Evolutionary conservation across 2,329 filamentous ascomycete species (phyloP).

Genomic region (Paramyrothecium sp.): DNA sequence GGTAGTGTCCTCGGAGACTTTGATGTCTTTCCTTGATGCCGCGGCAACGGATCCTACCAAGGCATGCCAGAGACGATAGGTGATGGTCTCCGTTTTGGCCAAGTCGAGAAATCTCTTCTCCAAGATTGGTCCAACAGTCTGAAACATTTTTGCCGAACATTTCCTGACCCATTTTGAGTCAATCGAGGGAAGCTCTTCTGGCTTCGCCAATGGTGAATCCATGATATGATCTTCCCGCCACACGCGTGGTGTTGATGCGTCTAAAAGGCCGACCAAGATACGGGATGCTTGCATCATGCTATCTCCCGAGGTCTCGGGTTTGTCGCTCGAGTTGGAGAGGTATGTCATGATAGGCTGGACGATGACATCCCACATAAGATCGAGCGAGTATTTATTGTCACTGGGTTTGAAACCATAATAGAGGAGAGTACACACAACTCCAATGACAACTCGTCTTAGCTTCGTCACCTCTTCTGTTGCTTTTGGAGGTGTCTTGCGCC

Average conservation of each 20-base stretch:
- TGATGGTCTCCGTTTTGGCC: slow-evolving; percentile 54
- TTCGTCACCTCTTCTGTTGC: slow-evolving; percentile 48
- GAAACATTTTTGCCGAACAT: slow-evolving; percentile 64
- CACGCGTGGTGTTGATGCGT: slow-evolving; percentile 53
- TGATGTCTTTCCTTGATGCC: slow-evolving; percentile 82
- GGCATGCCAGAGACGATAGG: slow-evolving; percentile 56
- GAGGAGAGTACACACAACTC: slow-evolving; percentile 74
- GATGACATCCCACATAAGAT: slow-evolving; percentile 76
- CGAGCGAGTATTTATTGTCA: slow-evolving; percentile 62
- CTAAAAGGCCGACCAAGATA: slow-evolving; percentile 71
- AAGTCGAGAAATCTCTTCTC: slow-evolving; percentile 62
- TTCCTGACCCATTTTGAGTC: slow-evolving; percentile 86
- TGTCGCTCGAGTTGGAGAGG: slow-evolving; percentile 42
- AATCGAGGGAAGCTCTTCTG: slow-evolving; percentile 78
- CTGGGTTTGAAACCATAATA: slow-evolving; percentile 81
- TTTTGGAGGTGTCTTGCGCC: slow-evolving; percentile 59
- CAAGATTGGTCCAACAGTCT: slow-evolving; percentile 58
- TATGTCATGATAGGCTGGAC: slow-evolving; percentile 63
- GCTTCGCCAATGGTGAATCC: slow-evolving; percentile 54
- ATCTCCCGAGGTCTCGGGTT: slow-evolving; percentile 42
- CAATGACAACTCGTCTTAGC: slow-evolving; percentile 57
- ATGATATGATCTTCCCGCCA: slow-evolving; percentile 77
- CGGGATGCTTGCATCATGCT: slow-evolving; percentile 58
- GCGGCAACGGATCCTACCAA: slow-evolving; percentile 63
- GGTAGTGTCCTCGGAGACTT: slow-evolving; percentile 79